Evolutionary conservation across 2,329 filamentous ascomycete genomes (phyloP).

Genomic region (Pseudocercospora fuligena): DNA sequence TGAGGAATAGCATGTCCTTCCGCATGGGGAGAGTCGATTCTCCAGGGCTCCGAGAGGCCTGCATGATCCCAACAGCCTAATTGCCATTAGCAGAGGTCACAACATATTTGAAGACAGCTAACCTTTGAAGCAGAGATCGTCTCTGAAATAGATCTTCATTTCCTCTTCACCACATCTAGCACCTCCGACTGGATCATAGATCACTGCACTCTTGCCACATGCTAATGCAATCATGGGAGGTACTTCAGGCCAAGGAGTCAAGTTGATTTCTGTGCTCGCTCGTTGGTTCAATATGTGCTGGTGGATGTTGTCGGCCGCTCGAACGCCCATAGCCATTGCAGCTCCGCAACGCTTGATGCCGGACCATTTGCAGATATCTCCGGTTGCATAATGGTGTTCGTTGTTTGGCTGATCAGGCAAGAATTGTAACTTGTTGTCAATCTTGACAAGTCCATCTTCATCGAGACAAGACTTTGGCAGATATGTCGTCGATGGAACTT

Average conservation of each 20-base stretch:
- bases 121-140: slow-evolving; percentile 23
- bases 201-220: slow-evolving; percentile 20
- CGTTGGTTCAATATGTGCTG: slow-evolving; percentile 60
- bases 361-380: slow-evolving; percentile 72
- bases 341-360: slow-evolving; percentile 80
- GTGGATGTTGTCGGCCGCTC: slow-evolving; percentile 69
- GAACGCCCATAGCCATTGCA: slow-evolving; percentile 75
- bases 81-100: neutral
- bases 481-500: slow-evolving; percentile 65
- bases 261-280: slow-evolving; percentile 9
- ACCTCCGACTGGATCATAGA: slow-evolving; percentile 19
- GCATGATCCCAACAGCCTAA: slow-evolving; percentile 23
- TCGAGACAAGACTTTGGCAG: slow-evolving; percentile 65
- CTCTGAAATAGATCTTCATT: slow-evolving; percentile 23
- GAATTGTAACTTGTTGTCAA: slow-evolving; percentile 64
- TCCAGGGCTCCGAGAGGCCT: slow-evolving; percentile 18
- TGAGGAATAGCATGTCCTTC: neutral
- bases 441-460: slow-evolving; percentile 68
- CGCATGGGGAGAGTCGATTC: neutral
- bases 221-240: slow-evolving; percentile 26
- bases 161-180: slow-evolving; percentile 18
- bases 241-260: slow-evolving; percentile 17
- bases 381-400: slow-evolving; percentile 68
- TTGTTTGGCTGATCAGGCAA: slow-evolving; percentile 60
- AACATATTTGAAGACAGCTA: neutral